Conservation (phyloP, 257 asterid species). For the Fraxinus quadrangulata region DNA sequence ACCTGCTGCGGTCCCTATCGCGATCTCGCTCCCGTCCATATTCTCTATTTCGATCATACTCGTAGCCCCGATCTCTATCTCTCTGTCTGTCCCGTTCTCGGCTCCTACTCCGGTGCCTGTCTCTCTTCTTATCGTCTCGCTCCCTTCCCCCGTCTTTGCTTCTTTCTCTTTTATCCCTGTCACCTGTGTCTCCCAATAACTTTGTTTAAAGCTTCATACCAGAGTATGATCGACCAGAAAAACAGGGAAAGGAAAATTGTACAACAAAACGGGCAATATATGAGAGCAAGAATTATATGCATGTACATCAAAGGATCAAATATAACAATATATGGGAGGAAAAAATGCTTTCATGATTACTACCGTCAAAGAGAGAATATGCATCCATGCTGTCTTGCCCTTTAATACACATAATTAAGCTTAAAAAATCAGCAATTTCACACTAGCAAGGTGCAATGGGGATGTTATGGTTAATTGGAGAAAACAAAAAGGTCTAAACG, state of each 20-base stretch:
- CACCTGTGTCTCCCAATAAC: conserved; percentile 46
- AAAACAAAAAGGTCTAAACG: neutral
- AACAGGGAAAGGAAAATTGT: neutral
- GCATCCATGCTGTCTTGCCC: too few relatives aligned
- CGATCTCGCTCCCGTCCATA: conserved; percentile 67
- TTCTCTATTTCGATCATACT: conserved; percentile 69
- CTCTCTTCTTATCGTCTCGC: conserved; percentile 66
- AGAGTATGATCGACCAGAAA: neutral
- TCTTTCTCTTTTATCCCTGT: conserved; percentile 66
- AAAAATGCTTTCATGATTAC: too few relatives aligned
- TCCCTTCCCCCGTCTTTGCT: conserved; percentile 74
- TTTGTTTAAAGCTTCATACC: neutral
- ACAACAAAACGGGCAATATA: neutral
- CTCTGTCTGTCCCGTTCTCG: conserved; percentile 66
- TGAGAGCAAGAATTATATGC: neutral
- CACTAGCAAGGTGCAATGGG: neutral
- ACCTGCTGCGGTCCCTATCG: conserved; percentile 55
- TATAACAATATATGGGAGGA: neutral
- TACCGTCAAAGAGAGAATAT: too few relatives aligned
- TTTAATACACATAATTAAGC: neutral
- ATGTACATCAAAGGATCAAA: neutral
- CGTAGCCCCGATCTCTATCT: conserved; percentile 62
- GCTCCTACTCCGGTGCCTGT: conserved; percentile 65
- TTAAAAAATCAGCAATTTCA: neutral
- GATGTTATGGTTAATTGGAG: neutral